Conservation (phyloP, 2,329 filamentous ascomycete genomes). For the Teratosphaeria zuluensis region DNA sequence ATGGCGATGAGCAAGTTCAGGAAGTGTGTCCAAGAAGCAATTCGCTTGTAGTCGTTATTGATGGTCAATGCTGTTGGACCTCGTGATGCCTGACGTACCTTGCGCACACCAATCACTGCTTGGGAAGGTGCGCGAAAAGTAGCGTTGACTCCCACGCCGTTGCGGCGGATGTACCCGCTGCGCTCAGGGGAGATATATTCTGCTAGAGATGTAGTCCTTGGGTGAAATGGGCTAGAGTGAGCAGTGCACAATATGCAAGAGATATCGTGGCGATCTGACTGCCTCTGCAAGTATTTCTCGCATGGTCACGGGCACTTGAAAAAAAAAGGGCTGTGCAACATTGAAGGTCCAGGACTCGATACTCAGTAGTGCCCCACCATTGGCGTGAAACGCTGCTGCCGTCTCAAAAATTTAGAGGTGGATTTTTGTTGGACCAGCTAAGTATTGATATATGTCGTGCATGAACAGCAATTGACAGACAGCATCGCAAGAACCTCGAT, state of each 20-base stretch:
- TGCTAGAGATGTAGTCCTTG: background rate
- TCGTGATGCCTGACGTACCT: background rate
- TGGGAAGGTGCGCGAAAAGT: background rate
- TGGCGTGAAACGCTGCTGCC: background rate
- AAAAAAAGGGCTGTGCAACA: background rate
- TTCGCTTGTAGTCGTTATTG: background rate
- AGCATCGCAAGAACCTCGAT: too few species aligned
- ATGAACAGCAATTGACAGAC: too few species aligned
- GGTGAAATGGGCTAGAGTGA: too few species aligned
- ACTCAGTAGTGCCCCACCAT: background rate
- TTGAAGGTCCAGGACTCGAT: background rate
- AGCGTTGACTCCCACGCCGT: background rate
- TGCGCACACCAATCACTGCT: background rate
- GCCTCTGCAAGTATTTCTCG: background rate
- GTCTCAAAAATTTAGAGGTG: background rate
- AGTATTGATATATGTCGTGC: too few species aligned
- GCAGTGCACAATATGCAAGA: background rate
- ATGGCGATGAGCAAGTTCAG: background rate
- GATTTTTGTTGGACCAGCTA: background rate
- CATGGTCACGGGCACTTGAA: background rate
- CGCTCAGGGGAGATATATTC: background rate
- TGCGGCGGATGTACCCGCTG: background rate
- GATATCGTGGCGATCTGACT: background rate
- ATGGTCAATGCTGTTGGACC: constrained; percentile 1
- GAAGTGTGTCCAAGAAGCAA: background rate